Evolutionary conservation across 2,329 filamentous ascomycete species (phyloP).

Genomic region (Apiospora kogelbergensis): DNA sequence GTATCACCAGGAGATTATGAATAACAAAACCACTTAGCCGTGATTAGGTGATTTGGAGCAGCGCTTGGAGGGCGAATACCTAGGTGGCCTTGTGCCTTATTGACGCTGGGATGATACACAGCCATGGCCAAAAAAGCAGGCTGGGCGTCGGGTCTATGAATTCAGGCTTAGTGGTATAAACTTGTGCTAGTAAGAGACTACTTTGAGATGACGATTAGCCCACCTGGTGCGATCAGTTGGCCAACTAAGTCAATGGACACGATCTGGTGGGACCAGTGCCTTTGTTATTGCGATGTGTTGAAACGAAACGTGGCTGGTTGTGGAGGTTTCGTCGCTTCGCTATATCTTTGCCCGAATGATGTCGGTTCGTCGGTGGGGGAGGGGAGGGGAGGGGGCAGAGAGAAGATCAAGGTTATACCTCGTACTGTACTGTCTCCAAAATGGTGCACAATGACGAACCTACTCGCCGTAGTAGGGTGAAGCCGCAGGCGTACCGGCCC

Average conservation of each 20-base stretch:
- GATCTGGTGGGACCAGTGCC: no score
- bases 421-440: not conserved
- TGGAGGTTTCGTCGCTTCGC: not conserved
- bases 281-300: not conserved
- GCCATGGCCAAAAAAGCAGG: not conserved
- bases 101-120: not conserved
- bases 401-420: not conserved
- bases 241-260: not conserved
- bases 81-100: not conserved
- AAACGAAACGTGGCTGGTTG: no score
- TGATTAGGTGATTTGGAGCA: not conserved
- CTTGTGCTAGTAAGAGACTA: not conserved
- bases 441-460: not conserved
- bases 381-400: not conserved
- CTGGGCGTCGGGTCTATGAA: not conserved
- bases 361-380: not conserved
- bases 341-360: not conserved
- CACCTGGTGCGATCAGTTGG: not conserved
- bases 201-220: no score
- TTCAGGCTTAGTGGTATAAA: not conserved
- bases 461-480: not conserved
- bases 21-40: no score
- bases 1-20: no score
- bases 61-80: not conserved
- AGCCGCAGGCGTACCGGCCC: not conserved